Evolutionary conservation across 371 early-diverging fungal species (phyloP), one percentile per base, ranked within the genome.

Genomic region (Entomophthora muscae): DNA sequence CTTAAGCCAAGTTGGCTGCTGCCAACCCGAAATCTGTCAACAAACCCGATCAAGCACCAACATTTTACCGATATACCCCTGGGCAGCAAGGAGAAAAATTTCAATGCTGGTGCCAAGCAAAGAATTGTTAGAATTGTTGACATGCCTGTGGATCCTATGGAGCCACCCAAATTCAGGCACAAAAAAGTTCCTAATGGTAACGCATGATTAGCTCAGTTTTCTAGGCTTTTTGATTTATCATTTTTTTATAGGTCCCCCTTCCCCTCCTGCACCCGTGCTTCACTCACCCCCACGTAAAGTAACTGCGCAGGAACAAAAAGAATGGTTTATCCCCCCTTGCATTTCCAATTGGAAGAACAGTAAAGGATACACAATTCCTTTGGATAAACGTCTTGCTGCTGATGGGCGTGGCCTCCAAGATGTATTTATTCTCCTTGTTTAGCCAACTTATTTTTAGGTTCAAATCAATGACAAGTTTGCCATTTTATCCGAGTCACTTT

Each of bases 261-360:
- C 92, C 7, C 95, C 95, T 17, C 97, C 96, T 1, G 89, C 94
- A 26, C 96, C 98, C 1, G 94, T 96, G 13, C 77, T 98, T 78
- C 97, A 95, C 68, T 94, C 95, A 27, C 98, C 98, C 52, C 93
- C 97, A 22, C 87, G 95, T 31, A 95, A 91, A 71, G 79, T 93
- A 23, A 85, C 93, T 1, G 91, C 90, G 3, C 88, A 95, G 69
- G 95, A 96, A 75, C 93, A 93, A 71, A 81, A 83, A 56, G 89
- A 89, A 61, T 98, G 98, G 98, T 78, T 86, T 12, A 91, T 98
- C 64, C 98, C 98, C 31, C 96, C 97, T 22, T 93, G 91, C 68
- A 92, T 98, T 52, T 90, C 91, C 65, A 96, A 95, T 74, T 98
- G 98, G 98, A 98, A 96, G 77, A 98, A 98, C 75, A 88, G 93